phyloP scores from a whole-genome alignment of 805 yeast species.

The Kuraishia molischiana region DNA sequence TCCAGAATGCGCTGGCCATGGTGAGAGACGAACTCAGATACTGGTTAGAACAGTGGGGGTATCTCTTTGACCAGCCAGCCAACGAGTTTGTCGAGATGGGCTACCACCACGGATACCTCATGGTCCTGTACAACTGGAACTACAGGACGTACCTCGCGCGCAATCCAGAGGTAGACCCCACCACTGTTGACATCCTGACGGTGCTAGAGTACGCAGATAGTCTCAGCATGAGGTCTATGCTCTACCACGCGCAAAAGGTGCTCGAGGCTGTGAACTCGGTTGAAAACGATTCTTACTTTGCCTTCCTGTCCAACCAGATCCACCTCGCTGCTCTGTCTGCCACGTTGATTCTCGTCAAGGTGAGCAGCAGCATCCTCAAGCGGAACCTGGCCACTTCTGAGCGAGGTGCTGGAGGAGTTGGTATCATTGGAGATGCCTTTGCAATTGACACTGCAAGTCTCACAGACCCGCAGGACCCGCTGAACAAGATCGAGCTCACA shows the following conservation, averaged over 20 bases:
- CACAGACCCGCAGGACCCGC: background rate
- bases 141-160: background rate
- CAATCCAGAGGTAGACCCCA: background rate
- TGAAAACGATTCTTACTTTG: constrained; percentile 44
- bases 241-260: constrained; percentile 30
- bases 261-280: constrained; percentile 27
- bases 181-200: background rate
- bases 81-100: constrained; percentile 68
- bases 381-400: background rate
- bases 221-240: constrained; percentile 21
- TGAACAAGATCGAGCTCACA: constrained; percentile 6
- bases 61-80: constrained; percentile 58
- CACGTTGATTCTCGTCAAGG: constrained; percentile 25
- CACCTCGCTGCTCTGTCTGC: constrained; percentile 42
- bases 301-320: constrained; percentile 62
- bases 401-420: too few species aligned
- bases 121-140: constrained; percentile 33
- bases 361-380: constrained; percentile 8
- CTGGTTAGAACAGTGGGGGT: constrained; percentile 67
- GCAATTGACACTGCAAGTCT: background rate
- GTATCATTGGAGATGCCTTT: background rate
- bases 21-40: constrained; percentile 38
- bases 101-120: constrained; percentile 49
- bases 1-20: constrained; percentile 17
- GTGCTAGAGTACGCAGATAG: constrained; percentile 6